phyloP scores from a whole-genome alignment of 768 basidiomycete genomes.

The Lactifluus piperatus region DNA sequence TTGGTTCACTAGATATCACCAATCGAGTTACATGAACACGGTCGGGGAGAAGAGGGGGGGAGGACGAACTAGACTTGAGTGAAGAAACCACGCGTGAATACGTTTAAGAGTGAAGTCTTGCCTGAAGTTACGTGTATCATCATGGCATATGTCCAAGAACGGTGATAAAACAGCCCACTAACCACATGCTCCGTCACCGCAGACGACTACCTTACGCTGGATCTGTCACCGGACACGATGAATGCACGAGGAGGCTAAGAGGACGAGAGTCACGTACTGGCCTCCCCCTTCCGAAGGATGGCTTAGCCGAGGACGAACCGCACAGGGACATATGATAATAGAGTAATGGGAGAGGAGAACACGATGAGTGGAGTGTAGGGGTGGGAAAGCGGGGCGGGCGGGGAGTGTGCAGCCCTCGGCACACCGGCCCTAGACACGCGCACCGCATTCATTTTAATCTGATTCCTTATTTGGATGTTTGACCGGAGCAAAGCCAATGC shows the following conservation, averaged over 20 bases:
- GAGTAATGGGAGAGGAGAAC: neutral
- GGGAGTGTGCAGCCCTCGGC: too few species aligned
- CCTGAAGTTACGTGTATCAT: slow-evolving; percentile 32
- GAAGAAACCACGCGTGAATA: slow-evolving; percentile 87
- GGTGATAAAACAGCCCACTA: slow-evolving; percentile 22
- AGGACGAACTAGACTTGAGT: slow-evolving; percentile 83
- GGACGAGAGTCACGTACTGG: neutral
- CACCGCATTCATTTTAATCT: too few species aligned
- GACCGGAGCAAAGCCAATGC: too few species aligned
- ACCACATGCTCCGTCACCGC: slow-evolving; percentile 96
- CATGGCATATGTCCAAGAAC: slow-evolving; percentile 9
- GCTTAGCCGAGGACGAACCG: slow-evolving; percentile 7
- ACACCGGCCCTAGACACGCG: too few species aligned
- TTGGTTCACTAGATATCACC: slow-evolving; percentile 56
- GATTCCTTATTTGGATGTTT: too few species aligned
- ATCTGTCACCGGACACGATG: slow-evolving; percentile 26
- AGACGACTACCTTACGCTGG: slow-evolving; percentile 73
- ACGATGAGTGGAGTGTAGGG: slow-evolving; percentile 16
- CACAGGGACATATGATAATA: slow-evolving; percentile 8
- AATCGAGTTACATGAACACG: neutral
- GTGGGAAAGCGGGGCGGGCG: too few species aligned
- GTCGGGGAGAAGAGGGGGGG: neutral
- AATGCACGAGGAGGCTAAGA: neutral
- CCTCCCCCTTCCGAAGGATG: slow-evolving; percentile 11
- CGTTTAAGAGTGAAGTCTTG: slow-evolving; percentile 80